These are phyloP conservation scores for Batkoa obscura DNA, from an alignment of 371 early-diverging fungal genomes.

Conservation along the genomic window DNA sequence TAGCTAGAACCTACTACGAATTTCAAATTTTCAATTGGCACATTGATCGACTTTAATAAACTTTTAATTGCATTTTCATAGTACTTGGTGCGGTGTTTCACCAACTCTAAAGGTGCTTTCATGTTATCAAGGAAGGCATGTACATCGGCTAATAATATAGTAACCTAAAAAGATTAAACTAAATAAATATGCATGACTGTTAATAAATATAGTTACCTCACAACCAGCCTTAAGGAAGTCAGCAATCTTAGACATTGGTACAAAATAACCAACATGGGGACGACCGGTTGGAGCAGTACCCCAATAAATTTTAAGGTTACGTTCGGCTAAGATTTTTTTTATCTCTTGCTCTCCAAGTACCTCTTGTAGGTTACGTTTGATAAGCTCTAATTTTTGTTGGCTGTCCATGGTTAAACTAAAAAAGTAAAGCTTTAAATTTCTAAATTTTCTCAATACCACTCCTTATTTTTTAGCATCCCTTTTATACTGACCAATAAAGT, in stretches of 20 bases:
- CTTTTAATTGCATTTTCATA: constrained; percentile 88
- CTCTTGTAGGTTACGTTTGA: constrained; percentile 94
- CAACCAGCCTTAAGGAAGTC: constrained; percentile 95
- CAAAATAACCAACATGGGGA: constrained; percentile 98
- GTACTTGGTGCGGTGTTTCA: constrained; percentile 79
- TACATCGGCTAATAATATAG: constrained; percentile 91
- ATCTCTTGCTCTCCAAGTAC: constrained; percentile 86
- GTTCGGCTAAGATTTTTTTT: constrained; percentile 61
- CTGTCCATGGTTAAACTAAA: too few species aligned
- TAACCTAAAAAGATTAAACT: constrained; percentile 37
- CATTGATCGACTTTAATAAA: constrained; percentile 78
- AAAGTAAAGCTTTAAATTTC: too few species aligned
- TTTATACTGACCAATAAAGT: too few species aligned
- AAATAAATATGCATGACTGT: background rate
- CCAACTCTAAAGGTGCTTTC: constrained; percentile 93
- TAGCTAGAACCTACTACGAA: constrained; percentile 89
- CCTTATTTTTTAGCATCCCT: too few species aligned
- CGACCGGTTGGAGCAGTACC: constrained; percentile 98
- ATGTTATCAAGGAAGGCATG: constrained; percentile 99
- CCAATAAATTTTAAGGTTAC: constrained; percentile 96
- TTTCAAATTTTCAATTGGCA: constrained; percentile 75
- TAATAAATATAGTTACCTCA: constrained; percentile 20
- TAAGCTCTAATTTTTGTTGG: constrained; percentile 66
- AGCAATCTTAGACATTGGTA: constrained; percentile 94
- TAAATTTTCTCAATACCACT: too few species aligned